Conservation (phyloP, 2,329 filamentous ascomycete genomes). For the Aspergillus sp. region DNA sequence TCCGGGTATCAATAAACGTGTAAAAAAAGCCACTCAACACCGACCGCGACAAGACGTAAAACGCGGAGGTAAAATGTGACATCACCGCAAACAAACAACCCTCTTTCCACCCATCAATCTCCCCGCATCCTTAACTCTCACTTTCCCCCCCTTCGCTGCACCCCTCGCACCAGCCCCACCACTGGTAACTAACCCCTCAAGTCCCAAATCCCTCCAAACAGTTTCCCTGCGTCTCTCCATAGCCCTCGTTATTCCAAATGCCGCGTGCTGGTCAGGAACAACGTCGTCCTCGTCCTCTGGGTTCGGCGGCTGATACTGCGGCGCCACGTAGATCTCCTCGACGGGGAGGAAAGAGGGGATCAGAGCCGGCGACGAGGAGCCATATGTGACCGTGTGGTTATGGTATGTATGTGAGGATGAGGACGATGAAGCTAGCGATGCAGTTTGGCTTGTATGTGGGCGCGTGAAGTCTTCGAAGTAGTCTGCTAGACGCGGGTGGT, state of each 20-base stretch:
- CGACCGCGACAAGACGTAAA: neutral
- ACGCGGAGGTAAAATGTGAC: neutral
- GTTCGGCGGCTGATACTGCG: conserved; percentile 62
- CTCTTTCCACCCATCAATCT: conserved; percentile 40
- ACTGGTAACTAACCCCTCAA: conserved; percentile 23
- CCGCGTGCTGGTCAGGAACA: conserved; percentile 66
- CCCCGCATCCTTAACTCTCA: conserved; percentile 30
- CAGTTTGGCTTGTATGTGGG: conserved; percentile 37
- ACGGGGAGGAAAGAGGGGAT: conserved; percentile 48
- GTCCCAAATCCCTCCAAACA: conserved; percentile 57
- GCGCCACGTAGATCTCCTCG: conserved; percentile 62
- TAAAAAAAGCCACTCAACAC: neutral
- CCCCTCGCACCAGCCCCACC: conserved; percentile 20
- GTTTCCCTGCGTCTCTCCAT: conserved; percentile 56
- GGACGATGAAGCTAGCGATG: conserved; percentile 11
- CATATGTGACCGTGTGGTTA: conserved; percentile 27
- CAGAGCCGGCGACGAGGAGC: conserved; percentile 30
- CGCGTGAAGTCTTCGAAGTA: conserved; percentile 53
- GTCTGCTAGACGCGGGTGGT: conserved; percentile 49
- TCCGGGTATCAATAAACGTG: conserved; percentile 10
- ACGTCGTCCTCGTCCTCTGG: conserved; percentile 68
- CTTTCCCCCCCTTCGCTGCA: conserved; percentile 16
- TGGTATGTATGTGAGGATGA: conserved; percentile 16
- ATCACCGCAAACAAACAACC: conserved; percentile 37
- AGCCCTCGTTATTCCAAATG: conserved; percentile 64